These are phyloP conservation scores for Amauroascus niger DNA, from an alignment of 2,329 filamentous ascomycete species.

Conservation along the genomic window DNA sequence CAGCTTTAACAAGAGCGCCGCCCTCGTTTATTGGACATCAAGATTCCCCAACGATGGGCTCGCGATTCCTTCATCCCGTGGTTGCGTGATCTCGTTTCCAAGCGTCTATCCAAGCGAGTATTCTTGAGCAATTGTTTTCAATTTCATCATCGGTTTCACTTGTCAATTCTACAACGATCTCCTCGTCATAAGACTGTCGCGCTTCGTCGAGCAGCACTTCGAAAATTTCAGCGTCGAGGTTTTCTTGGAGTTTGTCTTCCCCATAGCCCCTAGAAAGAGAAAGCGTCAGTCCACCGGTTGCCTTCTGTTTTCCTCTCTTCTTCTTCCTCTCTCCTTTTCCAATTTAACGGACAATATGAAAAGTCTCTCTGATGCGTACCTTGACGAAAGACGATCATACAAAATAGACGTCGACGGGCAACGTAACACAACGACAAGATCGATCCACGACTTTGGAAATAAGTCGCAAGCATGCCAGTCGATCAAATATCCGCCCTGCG, in stretches of 20 bases:
- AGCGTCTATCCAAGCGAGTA: slow-evolving; percentile 68
- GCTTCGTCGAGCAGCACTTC: slow-evolving; percentile 88
- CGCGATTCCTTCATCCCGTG: neutral
- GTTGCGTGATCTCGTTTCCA: slow-evolving; percentile 56
- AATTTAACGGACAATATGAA: too few relatives aligned
- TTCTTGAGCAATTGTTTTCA: slow-evolving; percentile 75
- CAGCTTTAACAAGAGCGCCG: neutral
- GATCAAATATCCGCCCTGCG: slow-evolving; percentile 73
- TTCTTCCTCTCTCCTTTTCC: too few relatives aligned
- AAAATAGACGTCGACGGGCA: slow-evolving; percentile 64
- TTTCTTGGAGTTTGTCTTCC: slow-evolving; percentile 85
- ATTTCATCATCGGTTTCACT: slow-evolving; percentile 78
- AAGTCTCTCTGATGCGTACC: slow-evolving; percentile 42
- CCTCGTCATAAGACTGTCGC: slow-evolving; percentile 70
- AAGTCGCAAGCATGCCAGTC: slow-evolving; percentile 98
- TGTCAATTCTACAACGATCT: slow-evolving; percentile 78
- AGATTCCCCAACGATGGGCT: neutral
- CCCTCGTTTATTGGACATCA: neutral
- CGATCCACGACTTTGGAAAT: slow-evolving; percentile 87
- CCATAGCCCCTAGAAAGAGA: slow-evolving; percentile 56
- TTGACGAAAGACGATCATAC: slow-evolving; percentile 70
- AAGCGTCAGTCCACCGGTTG: slow-evolving; percentile 6
- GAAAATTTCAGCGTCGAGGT: slow-evolving; percentile 96
- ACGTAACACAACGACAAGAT: slow-evolving; percentile 83
- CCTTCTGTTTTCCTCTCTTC: slow-evolving; percentile 7